These are phyloP conservation scores for Quercus ilex DNA, from an alignment of 306 rosid species.

Conservation along the genomic window DNA sequence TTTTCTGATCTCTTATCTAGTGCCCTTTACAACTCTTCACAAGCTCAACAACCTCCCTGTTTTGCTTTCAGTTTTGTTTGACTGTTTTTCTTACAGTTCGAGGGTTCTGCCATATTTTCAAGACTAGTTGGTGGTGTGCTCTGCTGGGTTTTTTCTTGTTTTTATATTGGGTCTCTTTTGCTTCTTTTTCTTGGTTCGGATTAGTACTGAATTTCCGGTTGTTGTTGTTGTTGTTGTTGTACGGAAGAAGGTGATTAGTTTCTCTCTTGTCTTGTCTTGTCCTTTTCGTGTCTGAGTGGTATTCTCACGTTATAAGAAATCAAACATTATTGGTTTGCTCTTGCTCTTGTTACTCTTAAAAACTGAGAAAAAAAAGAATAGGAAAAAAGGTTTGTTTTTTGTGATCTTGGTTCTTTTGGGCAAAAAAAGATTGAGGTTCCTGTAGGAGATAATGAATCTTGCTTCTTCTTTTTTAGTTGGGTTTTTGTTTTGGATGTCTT, in stretches of 20 bases:
- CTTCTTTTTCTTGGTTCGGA: not conserved
- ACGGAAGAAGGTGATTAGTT: not conserved
- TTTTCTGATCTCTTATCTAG: too few species aligned
- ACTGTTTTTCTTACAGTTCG: not conserved
- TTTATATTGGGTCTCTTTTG: not conserved
- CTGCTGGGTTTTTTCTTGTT: not conserved
- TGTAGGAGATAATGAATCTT: not conserved
- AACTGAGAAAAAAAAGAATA: not conserved
- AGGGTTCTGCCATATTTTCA: not conserved
- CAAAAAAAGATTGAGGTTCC: not conserved
- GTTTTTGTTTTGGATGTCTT: not conserved
- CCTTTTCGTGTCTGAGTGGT: not conserved
- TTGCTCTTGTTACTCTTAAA: not conserved
- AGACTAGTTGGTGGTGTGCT: not conserved
- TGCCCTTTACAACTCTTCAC: not conserved
- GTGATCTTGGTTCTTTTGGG: not conserved
- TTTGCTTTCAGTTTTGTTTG: not conserved
- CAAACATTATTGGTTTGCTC: not conserved
- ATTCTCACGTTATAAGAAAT: not conserved
- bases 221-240: not conserved
- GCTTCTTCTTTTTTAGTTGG: not conserved
- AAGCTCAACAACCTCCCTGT: not conserved
- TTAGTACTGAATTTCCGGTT: not conserved
- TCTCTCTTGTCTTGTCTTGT: not conserved
- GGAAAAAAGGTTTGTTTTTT: not conserved